phyloP scores from a whole-genome alignment of 1,139 yeast genomes.

The Yamadazyma friedrichii region DNA sequence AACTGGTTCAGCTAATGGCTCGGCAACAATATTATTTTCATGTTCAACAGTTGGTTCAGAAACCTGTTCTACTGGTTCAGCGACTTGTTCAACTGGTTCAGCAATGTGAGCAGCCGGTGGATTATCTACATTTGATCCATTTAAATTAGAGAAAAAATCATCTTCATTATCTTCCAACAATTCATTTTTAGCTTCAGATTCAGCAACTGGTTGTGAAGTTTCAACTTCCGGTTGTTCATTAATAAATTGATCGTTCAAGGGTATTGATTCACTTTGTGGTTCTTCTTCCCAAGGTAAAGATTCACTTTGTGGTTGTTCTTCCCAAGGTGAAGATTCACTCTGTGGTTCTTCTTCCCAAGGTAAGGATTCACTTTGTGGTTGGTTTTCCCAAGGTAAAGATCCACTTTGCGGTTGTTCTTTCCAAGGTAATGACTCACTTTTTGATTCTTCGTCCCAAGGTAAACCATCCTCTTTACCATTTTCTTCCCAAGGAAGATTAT shows the following conservation, averaged over 20 bases:
- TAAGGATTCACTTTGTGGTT: neutral
- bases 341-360: constrained; percentile 6
- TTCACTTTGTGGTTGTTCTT: neutral
- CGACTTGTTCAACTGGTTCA: neutral
- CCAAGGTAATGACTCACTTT: constrained; percentile 6
- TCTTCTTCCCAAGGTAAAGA: constrained; percentile 4
- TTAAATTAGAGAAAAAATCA: constrained; percentile 3
- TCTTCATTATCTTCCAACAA: neutral
- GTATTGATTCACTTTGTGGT: neutral
- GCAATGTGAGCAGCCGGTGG: neutral
- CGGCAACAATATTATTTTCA: neutral
- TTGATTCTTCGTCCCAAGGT: constrained; percentile 7
- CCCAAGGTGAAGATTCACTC: constrained; percentile 4
- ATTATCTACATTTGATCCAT: neutral
- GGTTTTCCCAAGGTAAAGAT: constrained; percentile 5
- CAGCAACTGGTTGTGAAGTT: neutral
- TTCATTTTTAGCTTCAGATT: neutral
- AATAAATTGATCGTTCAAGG: constrained; percentile 1
- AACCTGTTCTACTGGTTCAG: neutral
- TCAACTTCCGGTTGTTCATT: constrained; percentile 1
- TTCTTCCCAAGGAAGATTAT: constrained; percentile 9
- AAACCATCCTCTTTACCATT: neutral
- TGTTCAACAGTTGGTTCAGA: neutral
- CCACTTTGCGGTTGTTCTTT: neutral
- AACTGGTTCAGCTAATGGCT: neutral